Conservation (phyloP, 1,139 yeast genomes). For the Geotrichum histeridarum region DNA sequence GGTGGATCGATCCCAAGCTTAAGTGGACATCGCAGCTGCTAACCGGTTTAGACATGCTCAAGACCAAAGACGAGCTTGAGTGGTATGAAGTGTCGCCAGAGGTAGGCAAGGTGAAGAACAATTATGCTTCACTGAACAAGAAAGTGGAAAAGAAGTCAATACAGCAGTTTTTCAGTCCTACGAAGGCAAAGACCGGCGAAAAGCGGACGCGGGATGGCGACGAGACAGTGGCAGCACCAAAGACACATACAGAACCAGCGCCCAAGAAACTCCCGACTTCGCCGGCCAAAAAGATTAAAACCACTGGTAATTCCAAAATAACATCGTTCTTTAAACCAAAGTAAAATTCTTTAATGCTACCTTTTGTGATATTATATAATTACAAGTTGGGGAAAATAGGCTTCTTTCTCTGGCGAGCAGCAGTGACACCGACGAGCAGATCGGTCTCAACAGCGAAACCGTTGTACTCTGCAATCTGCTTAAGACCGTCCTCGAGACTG, state of each 20-base stretch:
- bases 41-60: not conserved
- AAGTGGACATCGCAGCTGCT: slow-evolving; percentile 24
- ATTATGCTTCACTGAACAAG: slow-evolving; percentile 45
- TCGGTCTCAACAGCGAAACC: slow-evolving; percentile 42
- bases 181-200: not conserved
- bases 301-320: slow-evolving; percentile 3
- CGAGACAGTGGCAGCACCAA: not conserved
- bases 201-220: not conserved
- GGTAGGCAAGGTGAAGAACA: slow-evolving; percentile 59
- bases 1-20: slow-evolving; percentile 54
- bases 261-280: not conserved
- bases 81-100: slow-evolving; percentile 54
- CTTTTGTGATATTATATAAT: not conserved
- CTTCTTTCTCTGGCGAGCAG: slow-evolving; percentile 32
- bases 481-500: slow-evolving; percentile 47
- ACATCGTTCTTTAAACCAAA: slow-evolving; percentile 7
- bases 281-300: not conserved
- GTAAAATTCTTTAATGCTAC: not conserved
- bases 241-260: not conserved
- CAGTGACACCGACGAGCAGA: slow-evolving; percentile 33
- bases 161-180: slow-evolving; percentile 28
- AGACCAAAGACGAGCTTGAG: slow-evolving; percentile 35
- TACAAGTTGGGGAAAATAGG: slow-evolving; percentile 33
- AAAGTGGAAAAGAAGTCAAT: slow-evolving; percentile 29
- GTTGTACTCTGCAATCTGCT: slow-evolving; percentile 51